These are phyloP conservation scores for Aspergillus udagawae DNA, from an alignment of 2,329 filamentous ascomycete species.

Conservation along the genomic window DNA sequence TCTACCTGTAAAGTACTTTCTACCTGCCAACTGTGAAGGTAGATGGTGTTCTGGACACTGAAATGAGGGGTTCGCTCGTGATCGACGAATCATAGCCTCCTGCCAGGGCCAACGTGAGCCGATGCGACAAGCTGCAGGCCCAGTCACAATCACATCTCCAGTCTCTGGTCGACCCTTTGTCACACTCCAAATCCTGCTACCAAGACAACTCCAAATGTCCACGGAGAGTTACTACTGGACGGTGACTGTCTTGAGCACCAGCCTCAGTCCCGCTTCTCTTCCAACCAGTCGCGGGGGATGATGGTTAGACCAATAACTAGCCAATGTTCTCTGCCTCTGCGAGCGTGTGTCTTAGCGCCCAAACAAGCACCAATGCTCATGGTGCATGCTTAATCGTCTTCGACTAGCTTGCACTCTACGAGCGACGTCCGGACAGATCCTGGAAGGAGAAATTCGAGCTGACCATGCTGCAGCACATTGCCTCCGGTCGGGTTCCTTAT, in stretches of 20 bases:
- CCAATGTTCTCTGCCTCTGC: not conserved
- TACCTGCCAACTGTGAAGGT: not conserved
- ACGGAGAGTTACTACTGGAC: not conserved
- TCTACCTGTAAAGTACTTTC: not conserved
- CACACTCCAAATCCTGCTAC: conserved; percentile 4
- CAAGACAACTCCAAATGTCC: not conserved
- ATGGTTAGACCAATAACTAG: not conserved
- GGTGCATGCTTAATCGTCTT: conserved; percentile 10
- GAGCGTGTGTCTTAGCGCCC: conserved; percentile 13
- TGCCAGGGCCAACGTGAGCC: not conserved
- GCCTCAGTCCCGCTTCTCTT: not conserved
- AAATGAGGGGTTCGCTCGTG: conserved; percentile 1
- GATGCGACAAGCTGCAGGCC: conserved; percentile 24
- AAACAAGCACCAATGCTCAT: conserved; percentile 5
- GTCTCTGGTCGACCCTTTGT: conserved; percentile 18
- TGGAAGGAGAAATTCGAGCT: not conserved
- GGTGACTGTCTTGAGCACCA: not conserved
- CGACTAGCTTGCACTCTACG: conserved; percentile 1
- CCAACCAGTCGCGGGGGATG: not conserved
- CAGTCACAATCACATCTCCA: conserved; percentile 31
- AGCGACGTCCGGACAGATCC: not conserved
- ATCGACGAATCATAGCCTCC: conserved; percentile 13
- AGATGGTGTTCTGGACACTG: not conserved
- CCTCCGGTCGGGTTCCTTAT: conserved; percentile 2
- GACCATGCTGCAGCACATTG: not conserved